A percentile compares a stretch with the other conserved stretches of the same genome.
Evolutionary conservation across 2,329 filamentous ascomycete genomes (phyloP).

Genomic region (Plectosphaerella sp.): DNA sequence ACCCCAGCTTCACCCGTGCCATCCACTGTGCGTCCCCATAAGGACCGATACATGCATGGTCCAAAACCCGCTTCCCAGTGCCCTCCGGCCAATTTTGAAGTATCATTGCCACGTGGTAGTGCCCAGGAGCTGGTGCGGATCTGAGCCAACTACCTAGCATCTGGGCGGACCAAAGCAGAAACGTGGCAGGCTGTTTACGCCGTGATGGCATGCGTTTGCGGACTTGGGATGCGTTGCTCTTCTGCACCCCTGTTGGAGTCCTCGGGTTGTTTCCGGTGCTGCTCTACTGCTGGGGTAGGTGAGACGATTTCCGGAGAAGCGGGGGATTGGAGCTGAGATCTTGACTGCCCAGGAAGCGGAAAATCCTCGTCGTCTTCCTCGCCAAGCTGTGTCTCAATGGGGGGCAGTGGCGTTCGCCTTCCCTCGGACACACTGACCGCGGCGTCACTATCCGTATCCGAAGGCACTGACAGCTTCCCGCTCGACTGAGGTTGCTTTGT

Average conservation of each 20-base stretch:
- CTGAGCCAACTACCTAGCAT: no score
- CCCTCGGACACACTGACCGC: slow-evolving; percentile 58
- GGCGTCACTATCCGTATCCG: slow-evolving; percentile 56
- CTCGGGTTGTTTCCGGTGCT: slow-evolving; percentile 5
- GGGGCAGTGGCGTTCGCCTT: slow-evolving; percentile 49
- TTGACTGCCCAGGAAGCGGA: slow-evolving; percentile 1
- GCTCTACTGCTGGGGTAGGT: not conserved
- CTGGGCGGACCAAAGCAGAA: no score
- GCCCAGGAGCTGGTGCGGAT: no score
- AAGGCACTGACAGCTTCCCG: slow-evolving; percentile 41
- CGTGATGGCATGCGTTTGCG: slow-evolving; percentile 25
- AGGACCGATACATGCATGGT: no score
- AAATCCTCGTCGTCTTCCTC: slow-evolving; percentile 9
- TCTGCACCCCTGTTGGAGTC: slow-evolving; percentile 20
- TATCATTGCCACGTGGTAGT: no score
- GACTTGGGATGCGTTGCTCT: slow-evolving; percentile 20
- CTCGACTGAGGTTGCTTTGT: slow-evolving; percentile 34
- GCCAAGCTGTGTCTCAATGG: slow-evolving; percentile 37
- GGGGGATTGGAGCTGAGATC: not conserved
- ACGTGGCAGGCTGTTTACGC: slow-evolving; percentile 15
- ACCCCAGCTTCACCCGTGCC: no score
- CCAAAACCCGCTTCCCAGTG: no score
- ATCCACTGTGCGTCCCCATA: no score
- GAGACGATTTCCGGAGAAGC: not conserved
- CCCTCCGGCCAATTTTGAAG: no score